Base-by-base conservation (phyloP, 23 red algal genomes). In the Agarophyton chilense region DNA sequence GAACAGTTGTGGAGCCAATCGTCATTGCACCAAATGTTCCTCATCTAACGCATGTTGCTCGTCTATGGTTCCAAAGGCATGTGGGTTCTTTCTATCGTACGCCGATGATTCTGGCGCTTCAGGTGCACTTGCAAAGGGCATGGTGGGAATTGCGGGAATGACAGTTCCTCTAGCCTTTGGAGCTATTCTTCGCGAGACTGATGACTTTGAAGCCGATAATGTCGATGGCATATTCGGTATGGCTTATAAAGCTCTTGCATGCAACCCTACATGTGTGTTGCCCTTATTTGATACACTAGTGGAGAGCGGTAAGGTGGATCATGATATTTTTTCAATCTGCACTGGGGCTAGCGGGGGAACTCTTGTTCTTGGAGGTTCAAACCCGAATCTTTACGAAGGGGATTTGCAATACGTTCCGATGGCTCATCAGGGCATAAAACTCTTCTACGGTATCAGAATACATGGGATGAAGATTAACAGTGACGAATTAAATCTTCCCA, bases 141-240 rank as follows among this genome's bases (percentile, higher is more conserved):
- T 74, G 14, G 75, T 98, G 5, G 44, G 56, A 42, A 51, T 98
- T 36, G 86, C 78, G 12, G 63, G 61, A 42, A 71, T 83, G 47
- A 81, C 45, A 4, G 55, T 83, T 55, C 56, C 49, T 49, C 74
- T 86, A 22, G 55, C 52, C 12, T 98, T 98, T 89, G 95, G 95
- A 39, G 86, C 86, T 0, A 89, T 98, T 81, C 80, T 94, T 6
- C 26, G 79, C 4, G 95, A 92, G 41, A 86, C 84, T 19, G 26
- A 86, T 50, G 77, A 73, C 21, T 98, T 98, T 78, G 95, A 98
- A 77, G 83, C 60, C 68, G 52, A 66, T 3, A 75, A 79, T 71
- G 91, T 98, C 22, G 92, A 94, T 73, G 95, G 95, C 35, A 98
- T 98, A 72, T 85, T 93, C 25, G 95, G 95, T 46, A 72, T 98